Evolutionary conservation across 106 monocot species (phyloP).

Genomic region (Apostasia shenzhenica): DNA sequence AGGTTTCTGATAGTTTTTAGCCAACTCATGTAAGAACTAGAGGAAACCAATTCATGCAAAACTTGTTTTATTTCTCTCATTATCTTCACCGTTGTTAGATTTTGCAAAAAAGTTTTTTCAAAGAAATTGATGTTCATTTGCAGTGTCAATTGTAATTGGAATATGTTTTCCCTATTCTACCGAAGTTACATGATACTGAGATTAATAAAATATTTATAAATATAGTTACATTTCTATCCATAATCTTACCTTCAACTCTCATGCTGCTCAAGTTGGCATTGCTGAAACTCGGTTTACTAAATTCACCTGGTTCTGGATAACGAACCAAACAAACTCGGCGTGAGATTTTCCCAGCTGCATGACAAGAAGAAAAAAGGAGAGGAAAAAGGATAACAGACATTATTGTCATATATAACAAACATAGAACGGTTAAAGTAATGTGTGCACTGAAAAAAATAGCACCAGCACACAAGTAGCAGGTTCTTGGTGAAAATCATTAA

Average conservation of each 20-base stretch:
- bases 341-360: slow-evolving; percentile 66
- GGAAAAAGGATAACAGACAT: background rate
- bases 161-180: no score
- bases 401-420: background rate
- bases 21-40: no score
- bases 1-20: no score
- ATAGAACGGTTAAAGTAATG: no score
- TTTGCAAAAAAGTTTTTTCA: background rate
- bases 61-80: background rate
- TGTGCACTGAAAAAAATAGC: no score
- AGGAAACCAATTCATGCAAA: no score
- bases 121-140: no score
- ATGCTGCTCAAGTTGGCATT: slow-evolving; percentile 17
- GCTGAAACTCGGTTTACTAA: slow-evolving; percentile 15
- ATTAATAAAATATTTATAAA: background rate
- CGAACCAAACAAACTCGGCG: slow-evolving; percentile 50
- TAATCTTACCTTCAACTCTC: background rate
- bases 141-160: no score
- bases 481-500: no score
- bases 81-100: background rate
- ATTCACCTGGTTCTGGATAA: slow-evolving; percentile 50
- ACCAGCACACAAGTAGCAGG: no score
- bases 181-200: background rate
- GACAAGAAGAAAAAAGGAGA: background rate
- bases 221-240: background rate